Evolutionary conservation across 306 rosid species (phyloP), one percentile per base, ranked within the genome.

Genomic region (Vigna nakashimae): DNA sequence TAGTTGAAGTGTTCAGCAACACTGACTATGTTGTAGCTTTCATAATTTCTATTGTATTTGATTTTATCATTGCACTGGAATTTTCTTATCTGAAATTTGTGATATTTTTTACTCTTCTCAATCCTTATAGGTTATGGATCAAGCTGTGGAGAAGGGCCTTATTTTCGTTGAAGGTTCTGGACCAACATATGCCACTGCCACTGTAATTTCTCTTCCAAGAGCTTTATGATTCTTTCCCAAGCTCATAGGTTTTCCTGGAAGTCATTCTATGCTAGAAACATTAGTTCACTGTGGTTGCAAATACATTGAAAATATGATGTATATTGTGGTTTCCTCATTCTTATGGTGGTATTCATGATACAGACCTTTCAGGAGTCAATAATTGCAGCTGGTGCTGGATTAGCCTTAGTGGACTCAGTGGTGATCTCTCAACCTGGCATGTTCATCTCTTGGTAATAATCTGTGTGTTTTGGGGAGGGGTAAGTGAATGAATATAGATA

Each of bases 111-210:
- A 69, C 12, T 32, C 64, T 71, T 17, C 55, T 80, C 63, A 17
- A 66, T 74, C 71, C n/a, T 52, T 71, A 40, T 79, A 90, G 98
- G 93, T 79, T 46, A 92, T 92, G 97, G 90, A 84, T 79, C 85
- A 82, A 82, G 95, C 97, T 63, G 88, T 86, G 24, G 82, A 89
- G 82, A 82, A 92, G 59, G 97, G 97, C 42, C 86, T 91, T 82
- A 84, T 90, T 83, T 75, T 86, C 20, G 76, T 92, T 76, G 97
- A 94, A 42, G 91, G 90, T 55, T 87, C 98, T 49, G 98, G 97
- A 79, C 97, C 97, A 72, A 94, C 98, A 72, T 94, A 94, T 85
- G 98, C 97, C 69, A 94, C 98, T 80, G 85, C 87, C 71, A 84
- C 93, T 60, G 98, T 92, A 80, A 80, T 90, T 81, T 51, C 63